Evolutionary conservation across 306 rosid genomes (phyloP).

Genomic region (Alnus rubra): DNA sequence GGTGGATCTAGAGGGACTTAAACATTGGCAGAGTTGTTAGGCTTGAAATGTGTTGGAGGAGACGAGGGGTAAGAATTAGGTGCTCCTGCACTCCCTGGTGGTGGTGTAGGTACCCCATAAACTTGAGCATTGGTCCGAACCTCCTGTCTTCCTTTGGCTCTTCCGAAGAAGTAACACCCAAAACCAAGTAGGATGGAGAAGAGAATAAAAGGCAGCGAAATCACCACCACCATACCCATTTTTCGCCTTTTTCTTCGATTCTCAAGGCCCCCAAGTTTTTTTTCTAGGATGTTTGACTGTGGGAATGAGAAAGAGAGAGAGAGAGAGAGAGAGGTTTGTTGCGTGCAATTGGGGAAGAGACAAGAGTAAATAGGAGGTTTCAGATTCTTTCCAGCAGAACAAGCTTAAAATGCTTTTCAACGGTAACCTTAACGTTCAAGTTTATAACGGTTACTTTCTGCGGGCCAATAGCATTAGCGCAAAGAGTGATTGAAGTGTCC

Average conservation of each 20-base stretch:
- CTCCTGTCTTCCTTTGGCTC: constrained; percentile 65
- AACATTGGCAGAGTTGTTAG: constrained; percentile 45
- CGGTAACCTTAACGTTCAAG: too few species aligned
- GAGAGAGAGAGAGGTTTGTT: too few species aligned
- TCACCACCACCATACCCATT: constrained; percentile 91
- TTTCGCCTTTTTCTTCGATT: not conserved
- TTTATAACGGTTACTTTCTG: too few species aligned
- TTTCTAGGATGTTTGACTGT: too few species aligned
- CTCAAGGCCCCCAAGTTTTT: too few species aligned
- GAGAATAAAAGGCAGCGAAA: constrained; percentile 77
- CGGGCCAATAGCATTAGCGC: too few species aligned
- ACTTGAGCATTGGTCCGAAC: constrained; percentile 57
- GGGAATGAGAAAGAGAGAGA: too few species aligned
- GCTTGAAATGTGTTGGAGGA: constrained; percentile 46
- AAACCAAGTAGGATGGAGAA: constrained; percentile 69
- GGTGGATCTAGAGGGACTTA: constrained; percentile 15
- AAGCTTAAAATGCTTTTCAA: too few species aligned
- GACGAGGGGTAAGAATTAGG: constrained; percentile 28
- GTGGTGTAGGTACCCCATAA: constrained; percentile 74
- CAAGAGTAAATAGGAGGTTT: too few species aligned
- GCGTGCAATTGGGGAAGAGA: too few species aligned
- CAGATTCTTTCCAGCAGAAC: too few species aligned
- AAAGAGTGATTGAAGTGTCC: too few species aligned
- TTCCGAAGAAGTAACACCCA: constrained; percentile 85
- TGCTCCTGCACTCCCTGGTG: constrained; percentile 40